Base-by-base conservation (phyloP, 2,329 filamentous ascomycete genomes). In the Calcarisporium arbuscula region DNA sequence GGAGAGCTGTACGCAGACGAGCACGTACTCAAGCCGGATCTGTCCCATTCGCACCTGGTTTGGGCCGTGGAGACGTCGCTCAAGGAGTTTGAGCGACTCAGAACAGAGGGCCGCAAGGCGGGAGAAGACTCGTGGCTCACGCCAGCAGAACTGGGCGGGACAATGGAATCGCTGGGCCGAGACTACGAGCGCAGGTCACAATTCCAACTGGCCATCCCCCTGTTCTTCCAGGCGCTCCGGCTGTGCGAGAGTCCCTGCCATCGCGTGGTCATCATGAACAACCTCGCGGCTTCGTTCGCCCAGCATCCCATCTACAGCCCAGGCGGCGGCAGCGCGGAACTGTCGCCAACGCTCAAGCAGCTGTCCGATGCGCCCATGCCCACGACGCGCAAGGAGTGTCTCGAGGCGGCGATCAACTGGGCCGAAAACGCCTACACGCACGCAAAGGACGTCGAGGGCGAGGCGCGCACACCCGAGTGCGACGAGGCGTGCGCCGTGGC, bases 261-360 rank as follows among this genome's bases (percentile, higher is more conserved):
- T 55, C 79, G 82, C 32, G 82, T 86, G 19, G 71, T 89, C 11
- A 67, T 95, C 53, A 94, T 90, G 85, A 89, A 88, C 64, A 90
- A 90, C 56, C 70, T 90, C 39, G 76, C 85, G 7, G 78, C 76
- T 22, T 80, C 77, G 29, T 77, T 90, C 41, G 81, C 80, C 4
- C 83, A 86, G 56, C 82, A 80, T 41, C 72, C 72, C 8, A 46
- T 70, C 34, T 57, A 58, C 34, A 41, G 54, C 14, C 49, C 58
- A 5, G 32, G 49, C 5, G 36, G 48, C 14, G 32, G 49, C 5
- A 37, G 48, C 14, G 36, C 41, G 9, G 46, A 50, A n/a, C 47
- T 50, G n/a, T 47, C 54, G 6, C 47, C 52, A 25, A 45, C 43
- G 8, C 46, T 59, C 18, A 48, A 49, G 30, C 48, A 49, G 28